Conservation (phyloP, 805 yeast species). For the Brettanomyces custersianus region DNA sequence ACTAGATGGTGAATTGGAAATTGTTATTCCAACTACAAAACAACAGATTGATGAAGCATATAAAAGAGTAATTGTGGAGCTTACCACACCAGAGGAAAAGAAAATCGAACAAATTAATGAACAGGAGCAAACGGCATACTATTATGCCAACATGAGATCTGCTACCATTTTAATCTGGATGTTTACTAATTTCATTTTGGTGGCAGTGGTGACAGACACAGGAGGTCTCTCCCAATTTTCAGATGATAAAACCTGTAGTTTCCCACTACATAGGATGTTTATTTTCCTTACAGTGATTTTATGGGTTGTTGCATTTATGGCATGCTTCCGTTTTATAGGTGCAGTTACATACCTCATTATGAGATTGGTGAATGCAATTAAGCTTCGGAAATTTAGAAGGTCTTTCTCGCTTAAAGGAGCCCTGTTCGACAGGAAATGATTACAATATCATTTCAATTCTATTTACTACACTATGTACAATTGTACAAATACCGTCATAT, state of each 20-base stretch:
- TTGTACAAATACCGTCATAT: too few species aligned
- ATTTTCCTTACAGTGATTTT: conserved; percentile 74
- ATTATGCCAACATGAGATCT: conserved; percentile 86
- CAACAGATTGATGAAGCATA: conserved; percentile 73
- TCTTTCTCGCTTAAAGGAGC: conserved; percentile 10
- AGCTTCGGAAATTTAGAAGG: conserved; percentile 10
- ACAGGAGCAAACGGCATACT: conserved; percentile 50
- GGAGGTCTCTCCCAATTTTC: conserved; percentile 61
- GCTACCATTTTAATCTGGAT: conserved; percentile 87
- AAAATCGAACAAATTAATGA: conserved; percentile 10
- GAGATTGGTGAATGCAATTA: conserved; percentile 16
- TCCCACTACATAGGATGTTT: conserved; percentile 38
- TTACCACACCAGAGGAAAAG: conserved; percentile 33
- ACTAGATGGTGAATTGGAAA: conserved; percentile 55
- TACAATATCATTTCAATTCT: too few species aligned
- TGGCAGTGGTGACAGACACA: conserved; percentile 75
- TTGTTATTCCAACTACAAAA: conserved; percentile 67
- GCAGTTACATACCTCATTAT: conserved; percentile 48
- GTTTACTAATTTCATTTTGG: conserved; percentile 70
- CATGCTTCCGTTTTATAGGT: conserved; percentile 75
- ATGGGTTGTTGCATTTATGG: conserved; percentile 91
- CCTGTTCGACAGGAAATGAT: conserved; percentile 1
- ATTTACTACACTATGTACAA: too few species aligned
- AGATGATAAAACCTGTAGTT: conserved; percentile 22
- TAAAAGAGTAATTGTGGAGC: conserved; percentile 49